Base-by-base conservation (phyloP, 2,329 filamentous ascomycete species). In the Cladosporium halotolerans region DNA sequence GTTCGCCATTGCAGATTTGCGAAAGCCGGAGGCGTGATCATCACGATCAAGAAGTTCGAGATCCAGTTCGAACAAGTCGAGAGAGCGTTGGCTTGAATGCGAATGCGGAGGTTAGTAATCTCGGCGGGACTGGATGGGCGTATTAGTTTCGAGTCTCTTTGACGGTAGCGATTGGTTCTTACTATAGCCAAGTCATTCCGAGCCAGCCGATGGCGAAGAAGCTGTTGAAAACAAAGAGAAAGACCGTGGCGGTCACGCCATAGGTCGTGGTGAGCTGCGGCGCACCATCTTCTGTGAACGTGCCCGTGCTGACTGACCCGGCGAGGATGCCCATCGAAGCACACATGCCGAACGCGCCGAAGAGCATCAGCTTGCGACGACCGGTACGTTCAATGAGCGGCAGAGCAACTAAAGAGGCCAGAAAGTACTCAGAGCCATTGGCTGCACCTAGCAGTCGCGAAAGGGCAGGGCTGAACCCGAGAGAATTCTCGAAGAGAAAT, bases 331-430 rank as follows among this genome's bases (percentile, higher is more conserved):
- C 51, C 45, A 65, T 57, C 23, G 50, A 60, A 13, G 57, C 45
- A 13, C 52, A 61, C 62, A 64, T 64, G n/a, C 63, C 63, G 6
- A 56, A 58, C 0, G 80, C 79, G 52, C 84, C 84, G 55, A 85
- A 79, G 13, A 88, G 70, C 82, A 88, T 87, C 56, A 88, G 76
- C 63, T 79, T 79, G n/a, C 85, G 78, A 19, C 85, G 71, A 28
- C 73, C 73, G 47, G 73, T 66, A 40, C 66, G 68, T 54, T 76
- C 72, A 52, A 75, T 68, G 16, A 73, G 69, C 48, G 73, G 72
- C 38, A 76, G 68, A 2, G 73, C 68, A 18, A 65, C 52, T 9
- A 59, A 31, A 28, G 62, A 58, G n/a, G 56, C 55, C 10, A 65
- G 45, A 44, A 63, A 62, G 50, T 63, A 64, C 32, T 59, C 60